These are phyloP conservation scores for Metarhizium anisopliae DNA, from an alignment of 2,329 filamentous ascomycete species.

Conservation along the genomic window DNA sequence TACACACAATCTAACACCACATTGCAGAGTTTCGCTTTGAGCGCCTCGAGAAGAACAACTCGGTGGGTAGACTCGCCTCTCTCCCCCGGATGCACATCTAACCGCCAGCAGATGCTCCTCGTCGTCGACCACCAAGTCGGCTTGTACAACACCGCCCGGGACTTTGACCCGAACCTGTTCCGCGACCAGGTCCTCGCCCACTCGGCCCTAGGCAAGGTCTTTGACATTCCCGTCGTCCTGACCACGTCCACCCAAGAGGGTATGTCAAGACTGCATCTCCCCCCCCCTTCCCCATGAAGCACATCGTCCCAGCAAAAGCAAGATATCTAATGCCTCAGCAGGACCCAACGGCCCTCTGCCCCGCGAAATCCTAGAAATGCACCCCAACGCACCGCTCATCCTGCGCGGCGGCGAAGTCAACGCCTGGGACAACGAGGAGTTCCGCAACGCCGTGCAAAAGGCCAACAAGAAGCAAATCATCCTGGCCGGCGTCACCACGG, in stretches of 20 bases:
- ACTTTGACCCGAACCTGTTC: constrained; percentile 58
- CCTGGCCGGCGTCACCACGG: constrained; percentile 62
- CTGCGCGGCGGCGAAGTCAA: constrained; percentile 64
- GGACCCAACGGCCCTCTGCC: too few species aligned
- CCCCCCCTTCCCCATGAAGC: too few species aligned
- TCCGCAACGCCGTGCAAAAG: constrained; percentile 55
- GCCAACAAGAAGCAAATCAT: constrained; percentile 62
- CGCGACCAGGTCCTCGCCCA: constrained; percentile 60
- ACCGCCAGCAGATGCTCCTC: too few species aligned
- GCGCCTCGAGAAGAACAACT: too few species aligned
- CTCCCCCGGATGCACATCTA: too few species aligned
- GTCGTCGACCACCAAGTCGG: constrained; percentile 25
- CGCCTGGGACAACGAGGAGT: constrained; percentile 67
- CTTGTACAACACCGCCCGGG: constrained; percentile 40
- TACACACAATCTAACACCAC: fast-evolving
- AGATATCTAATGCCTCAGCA: too few species aligned
- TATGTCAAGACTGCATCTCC: too few species aligned
- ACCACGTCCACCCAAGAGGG: too few species aligned
- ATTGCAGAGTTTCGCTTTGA: too few species aligned
- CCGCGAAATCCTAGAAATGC: constrained; percentile 34
- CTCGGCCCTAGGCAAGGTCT: constrained; percentile 50
- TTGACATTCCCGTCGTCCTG: constrained; percentile 20
- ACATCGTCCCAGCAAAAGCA: too few species aligned
- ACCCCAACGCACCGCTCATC: constrained; percentile 58
- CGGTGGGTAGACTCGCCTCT: too few species aligned